A percentile compares a stretch with the other conserved stretches of the same genome.
phyloP scores from a whole-genome alignment of 345 rosid genomes.

The Rhizophora mangle region DNA sequence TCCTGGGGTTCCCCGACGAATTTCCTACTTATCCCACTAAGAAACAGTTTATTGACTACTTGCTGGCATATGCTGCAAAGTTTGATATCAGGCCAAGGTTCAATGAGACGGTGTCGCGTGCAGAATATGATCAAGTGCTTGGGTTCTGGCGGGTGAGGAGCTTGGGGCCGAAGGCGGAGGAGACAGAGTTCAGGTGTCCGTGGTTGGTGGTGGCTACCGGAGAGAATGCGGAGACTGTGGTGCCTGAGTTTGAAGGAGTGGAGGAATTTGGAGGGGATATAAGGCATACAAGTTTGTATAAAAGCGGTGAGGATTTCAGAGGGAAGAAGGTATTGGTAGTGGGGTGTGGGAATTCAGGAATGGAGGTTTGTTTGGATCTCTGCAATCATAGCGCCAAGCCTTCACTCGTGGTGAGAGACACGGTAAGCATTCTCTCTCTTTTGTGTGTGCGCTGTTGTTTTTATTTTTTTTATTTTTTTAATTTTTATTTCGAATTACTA shows the following conservation, averaged over 20 bases:
- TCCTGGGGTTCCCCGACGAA: constrained; percentile 17
- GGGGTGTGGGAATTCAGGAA: constrained; percentile 61
- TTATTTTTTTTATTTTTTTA: not conserved
- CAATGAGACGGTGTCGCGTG: constrained; percentile 41
- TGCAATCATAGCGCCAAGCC: constrained; percentile 47
- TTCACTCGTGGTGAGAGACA: constrained; percentile 42
- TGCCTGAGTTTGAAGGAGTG: constrained; percentile 48
- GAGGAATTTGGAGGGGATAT: constrained; percentile 38
- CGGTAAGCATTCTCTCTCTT: constrained; percentile 27
- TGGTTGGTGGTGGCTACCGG: constrained; percentile 61
- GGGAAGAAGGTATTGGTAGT: constrained; percentile 49
- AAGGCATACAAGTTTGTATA: constrained; percentile 40
- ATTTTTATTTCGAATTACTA: no score
- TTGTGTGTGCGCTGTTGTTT: not conserved
- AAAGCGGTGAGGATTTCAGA: constrained; percentile 32
- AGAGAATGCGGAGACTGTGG: constrained; percentile 46
- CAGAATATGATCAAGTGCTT: constrained; percentile 31
- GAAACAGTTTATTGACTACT: constrained; percentile 23
- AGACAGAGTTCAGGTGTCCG: constrained; percentile 45
- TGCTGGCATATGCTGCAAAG: constrained; percentile 15
- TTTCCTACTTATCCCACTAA: constrained; percentile 29
- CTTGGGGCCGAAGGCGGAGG: constrained; percentile 9
- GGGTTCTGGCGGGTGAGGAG: constrained; percentile 49
- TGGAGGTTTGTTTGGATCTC: constrained; percentile 54
- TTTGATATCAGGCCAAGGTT: constrained; percentile 36